Evolutionary conservation across 75 land plant species (phyloP).

Genomic region (Larix kaempferi): DNA sequence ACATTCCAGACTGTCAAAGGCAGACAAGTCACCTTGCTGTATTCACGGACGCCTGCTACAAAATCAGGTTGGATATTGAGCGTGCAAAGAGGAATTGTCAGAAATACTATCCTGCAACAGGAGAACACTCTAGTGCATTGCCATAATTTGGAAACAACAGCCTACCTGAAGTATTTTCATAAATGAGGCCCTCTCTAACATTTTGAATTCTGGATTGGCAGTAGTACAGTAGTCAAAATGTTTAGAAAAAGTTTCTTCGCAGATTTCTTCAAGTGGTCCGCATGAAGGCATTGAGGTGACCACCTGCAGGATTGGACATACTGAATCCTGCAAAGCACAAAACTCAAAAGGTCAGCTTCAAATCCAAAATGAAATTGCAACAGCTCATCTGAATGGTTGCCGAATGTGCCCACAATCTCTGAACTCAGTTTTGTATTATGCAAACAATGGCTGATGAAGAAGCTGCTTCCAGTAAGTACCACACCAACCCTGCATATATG

Average conservation of each 20-base stretch:
- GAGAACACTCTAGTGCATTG: conserved; percentile 3
- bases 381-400: conserved; percentile 16
- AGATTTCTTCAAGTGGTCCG: conserved; percentile 76
- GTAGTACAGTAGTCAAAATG: conserved; percentile 91
- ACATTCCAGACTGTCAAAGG: conserved; percentile 12
- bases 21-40: conserved; percentile 9
- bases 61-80: conserved; percentile 9
- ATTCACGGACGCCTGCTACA: conserved; percentile 11
- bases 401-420: conserved; percentile 34
- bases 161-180: conserved; percentile 75
- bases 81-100: conserved; percentile 4
- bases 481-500: conserved; percentile 72
- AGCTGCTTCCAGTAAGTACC: conserved; percentile 52
- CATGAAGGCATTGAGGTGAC: conserved; percentile 72
- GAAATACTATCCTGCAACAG: conserved; percentile 11
- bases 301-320: conserved; percentile 76
- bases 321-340: conserved; percentile 83
- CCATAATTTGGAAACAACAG: background rate
- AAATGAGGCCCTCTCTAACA: conserved; percentile 64
- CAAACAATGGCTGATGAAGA: conserved; percentile 48
- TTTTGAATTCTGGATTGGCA: conserved; percentile 57
- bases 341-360: conserved; percentile 35
- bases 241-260: conserved; percentile 77
- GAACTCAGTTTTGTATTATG: conserved; percentile 50
- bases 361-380: conserved; percentile 12